Base-by-base conservation (phyloP, 441 rosid genomes). In the Manihot esculenta region DNA sequence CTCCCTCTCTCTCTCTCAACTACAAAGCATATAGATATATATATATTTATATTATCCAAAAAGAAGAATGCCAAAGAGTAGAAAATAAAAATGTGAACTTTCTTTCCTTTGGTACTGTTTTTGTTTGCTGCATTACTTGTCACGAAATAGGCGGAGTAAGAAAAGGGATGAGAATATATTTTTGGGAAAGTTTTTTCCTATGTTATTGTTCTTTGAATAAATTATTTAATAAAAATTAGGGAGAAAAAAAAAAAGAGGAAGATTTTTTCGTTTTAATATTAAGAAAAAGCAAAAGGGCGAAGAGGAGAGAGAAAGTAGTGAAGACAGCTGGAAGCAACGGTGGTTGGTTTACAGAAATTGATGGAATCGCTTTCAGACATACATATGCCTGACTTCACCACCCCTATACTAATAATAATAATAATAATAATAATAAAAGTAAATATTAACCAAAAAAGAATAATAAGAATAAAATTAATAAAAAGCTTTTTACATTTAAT, bases 261-360 rank as follows among this genome's bases (percentile, higher is more conserved):
- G 6, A 3, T 33, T 38, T 38, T 1, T 38, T 38, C 0, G 7
- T 38, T 38, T 38, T 38, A 61, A 62, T 62, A 61, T n/a, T 35
- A 23, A 21, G 41, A 47, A 0, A 17, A 6, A 24, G 23, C 8
- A 21, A 57, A 12, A 14, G 49, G 20, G 11, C 5, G 15, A 18
- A 3, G 61, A 10, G n/a, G 58, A 54, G 77, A 80, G 80, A 77
- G 77, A 78, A 82, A 78, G 78, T 74, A 77, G 87, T 83, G 97
- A 84, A 88, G 77, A 92, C 92, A 92, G 95, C 93, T 92, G 93
- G 86, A 87, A 76, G 64, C 88, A 78, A 85, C 78, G 58, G 78
- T 78, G 48, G 56, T 83, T 81, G 83, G 73, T 33, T 74, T 61
- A 76, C 74, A 54, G 62, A 59, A 62, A 72, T 68, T 66, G 74